Conservation (phyloP, 1,284 basidiomycete genomes). For the Trametes versicolor region DNA sequence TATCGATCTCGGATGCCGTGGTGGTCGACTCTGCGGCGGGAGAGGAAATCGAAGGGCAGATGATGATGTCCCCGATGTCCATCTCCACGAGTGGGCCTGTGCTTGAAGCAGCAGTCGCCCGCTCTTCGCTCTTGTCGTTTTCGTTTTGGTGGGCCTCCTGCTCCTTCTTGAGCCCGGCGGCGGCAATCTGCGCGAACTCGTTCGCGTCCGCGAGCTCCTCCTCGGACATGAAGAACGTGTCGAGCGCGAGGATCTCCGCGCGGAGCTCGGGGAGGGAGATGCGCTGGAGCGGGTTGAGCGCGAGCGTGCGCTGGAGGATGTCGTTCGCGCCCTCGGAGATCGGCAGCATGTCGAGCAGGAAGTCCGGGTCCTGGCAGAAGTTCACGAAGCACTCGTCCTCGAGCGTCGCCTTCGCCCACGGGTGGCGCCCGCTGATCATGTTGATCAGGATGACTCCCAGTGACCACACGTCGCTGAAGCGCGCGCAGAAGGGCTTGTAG, state of each 20-base stretch:
- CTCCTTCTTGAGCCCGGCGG: conserved; percentile 12
- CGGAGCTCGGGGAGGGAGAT: conserved; percentile 73
- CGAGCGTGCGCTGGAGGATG: conserved; percentile 70
- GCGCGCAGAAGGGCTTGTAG: conserved; percentile 66
- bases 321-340: conserved; percentile 69
- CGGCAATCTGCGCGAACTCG: conserved; percentile 18
- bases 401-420: conserved; percentile 83
- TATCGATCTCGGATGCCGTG: conserved; percentile 23
- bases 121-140: not conserved
- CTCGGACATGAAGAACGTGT: conserved; percentile 75
- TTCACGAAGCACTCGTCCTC: conserved; percentile 76
- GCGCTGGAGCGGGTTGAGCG: conserved; percentile 59
- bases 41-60: conserved; percentile 4
- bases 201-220: conserved; percentile 52
- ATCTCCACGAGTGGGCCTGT: conserved; percentile 18
- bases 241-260: conserved; percentile 62
- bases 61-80: conserved; percentile 15
- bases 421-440: conserved; percentile 87
- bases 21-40: conserved; percentile 17
- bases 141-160: not conserved
- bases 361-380: conserved; percentile 66
- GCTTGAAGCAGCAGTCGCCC: conserved; percentile 12
- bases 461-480: conserved; percentile 91
- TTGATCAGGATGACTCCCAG: conserved; percentile 67
- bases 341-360: conserved; percentile 77